Percentiles rank a stretch among this genome's conserved stretches.
phyloP scores from a whole-genome alignment of 306 rosid species.

The Glycine latifolia region DNA sequence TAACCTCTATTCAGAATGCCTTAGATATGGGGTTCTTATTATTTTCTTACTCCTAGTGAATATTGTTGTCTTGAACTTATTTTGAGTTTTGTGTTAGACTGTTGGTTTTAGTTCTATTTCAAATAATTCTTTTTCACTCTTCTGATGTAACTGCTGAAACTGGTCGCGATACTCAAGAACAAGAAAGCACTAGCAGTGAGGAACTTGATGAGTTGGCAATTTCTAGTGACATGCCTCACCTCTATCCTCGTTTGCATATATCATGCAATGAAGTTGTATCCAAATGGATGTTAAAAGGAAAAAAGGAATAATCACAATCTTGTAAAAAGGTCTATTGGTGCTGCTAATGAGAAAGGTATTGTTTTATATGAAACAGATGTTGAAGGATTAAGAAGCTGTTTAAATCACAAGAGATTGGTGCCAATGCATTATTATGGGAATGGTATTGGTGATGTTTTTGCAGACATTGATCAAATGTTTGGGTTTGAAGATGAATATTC shows the following conservation, averaged over 20 bases:
- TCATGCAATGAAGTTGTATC: conserved; percentile 80
- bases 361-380: conserved; percentile 60
- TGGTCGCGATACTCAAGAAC: conserved; percentile 67
- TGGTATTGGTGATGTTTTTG: conserved; percentile 55
- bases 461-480: conserved; percentile 57
- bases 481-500: conserved; percentile 69
- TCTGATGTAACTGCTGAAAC: conserved; percentile 59
- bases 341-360: conserved; percentile 56
- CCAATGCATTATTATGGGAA: conserved; percentile 48
- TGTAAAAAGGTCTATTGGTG: conserved; percentile 61
- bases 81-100: conserved; percentile 3
- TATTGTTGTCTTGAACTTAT: conserved; percentile 24
- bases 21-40: neutral
- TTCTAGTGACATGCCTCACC: conserved; percentile 78
- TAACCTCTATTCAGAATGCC: conserved; percentile 26
- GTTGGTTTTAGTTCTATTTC: conserved; percentile 19
- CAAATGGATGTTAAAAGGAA: conserved; percentile 90
- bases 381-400: conserved; percentile 58
- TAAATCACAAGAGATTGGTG: conserved; percentile 47
- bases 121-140: conserved; percentile 32
- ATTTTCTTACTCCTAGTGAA: conserved; percentile 1
- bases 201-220: conserved; percentile 71
- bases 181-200: conserved; percentile 71
- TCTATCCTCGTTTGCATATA: conserved; percentile 62
- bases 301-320: conserved; percentile 88